Evolutionary conservation across 768 basidiomycete genomes (phyloP).

Genomic region (Coprinopsis cinerea): DNA sequence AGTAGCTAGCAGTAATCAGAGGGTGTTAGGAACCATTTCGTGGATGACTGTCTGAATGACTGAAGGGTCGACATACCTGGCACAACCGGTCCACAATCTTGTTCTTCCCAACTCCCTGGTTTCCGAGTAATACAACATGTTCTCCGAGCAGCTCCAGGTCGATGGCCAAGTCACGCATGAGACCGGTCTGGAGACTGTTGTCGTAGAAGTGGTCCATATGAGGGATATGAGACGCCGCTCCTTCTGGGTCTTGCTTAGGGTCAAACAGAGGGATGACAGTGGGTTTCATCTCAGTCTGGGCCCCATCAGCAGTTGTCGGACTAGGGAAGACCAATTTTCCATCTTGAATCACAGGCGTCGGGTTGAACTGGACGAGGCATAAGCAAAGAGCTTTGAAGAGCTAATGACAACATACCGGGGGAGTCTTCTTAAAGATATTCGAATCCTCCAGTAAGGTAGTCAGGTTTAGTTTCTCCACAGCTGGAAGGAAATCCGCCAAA

Average conservation of each 20-base stretch:
- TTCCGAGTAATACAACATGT: conserved; percentile 61
- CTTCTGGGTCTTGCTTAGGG: conserved; percentile 42
- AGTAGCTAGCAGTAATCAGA: conserved; percentile 37
- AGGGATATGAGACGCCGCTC: conserved; percentile 53
- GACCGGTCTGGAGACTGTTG: conserved; percentile 59
- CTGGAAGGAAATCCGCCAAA: conserved; percentile 56
- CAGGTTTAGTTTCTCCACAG: conserved; percentile 50
- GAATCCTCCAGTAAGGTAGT: conserved; percentile 45
- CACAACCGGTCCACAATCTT: conserved; percentile 62
- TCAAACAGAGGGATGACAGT: conserved; percentile 47
- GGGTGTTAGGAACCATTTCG: not conserved
- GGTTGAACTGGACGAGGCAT: conserved; percentile 39
- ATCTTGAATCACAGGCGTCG: conserved; percentile 34
- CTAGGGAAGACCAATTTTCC: conserved; percentile 42
- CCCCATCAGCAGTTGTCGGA: conserved; percentile 27
- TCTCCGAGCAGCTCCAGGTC: conserved; percentile 58
- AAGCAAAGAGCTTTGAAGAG: conserved; percentile 1
- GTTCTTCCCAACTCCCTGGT: conserved; percentile 72
- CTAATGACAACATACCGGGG: conserved; percentile 29
- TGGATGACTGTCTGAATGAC: not conserved
- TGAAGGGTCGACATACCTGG: conserved; percentile 33
- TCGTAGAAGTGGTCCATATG: conserved; percentile 70
- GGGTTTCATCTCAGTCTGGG: conserved; percentile 10
- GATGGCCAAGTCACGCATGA: conserved; percentile 61
- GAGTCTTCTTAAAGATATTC: conserved; percentile 35